Percentiles rank a stretch among this genome's conserved stretches.
These are phyloP conservation scores for Dothideomycetidae sp. DNA, from an alignment of 2,329 filamentous ascomycete species.

Conservation along the genomic window DNA sequence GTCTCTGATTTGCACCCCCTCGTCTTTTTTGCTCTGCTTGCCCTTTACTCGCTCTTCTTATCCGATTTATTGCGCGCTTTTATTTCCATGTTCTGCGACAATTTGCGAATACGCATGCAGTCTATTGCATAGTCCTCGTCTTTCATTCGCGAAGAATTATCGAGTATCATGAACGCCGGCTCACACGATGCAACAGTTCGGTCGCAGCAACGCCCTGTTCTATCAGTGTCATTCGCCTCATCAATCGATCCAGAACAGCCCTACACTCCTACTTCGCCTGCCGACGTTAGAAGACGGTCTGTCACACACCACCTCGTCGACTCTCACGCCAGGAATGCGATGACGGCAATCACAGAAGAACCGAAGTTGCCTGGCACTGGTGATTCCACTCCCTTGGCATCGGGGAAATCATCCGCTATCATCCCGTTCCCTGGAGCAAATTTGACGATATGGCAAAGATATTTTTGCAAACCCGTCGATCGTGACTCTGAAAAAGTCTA, in stretches of 20 bases:
- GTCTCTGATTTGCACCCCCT: too few species aligned
- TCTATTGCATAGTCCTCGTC: too few species aligned
- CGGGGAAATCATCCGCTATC: neutral
- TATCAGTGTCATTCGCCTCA: neutral
- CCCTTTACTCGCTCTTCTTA: too few species aligned
- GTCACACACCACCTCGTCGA: neutral
- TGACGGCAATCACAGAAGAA: neutral
- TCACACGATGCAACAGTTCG: slow-evolving; percentile 7
- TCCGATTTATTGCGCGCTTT: too few species aligned
- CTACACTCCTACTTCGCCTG: slow-evolving; percentile 2
- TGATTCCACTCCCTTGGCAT: neutral
- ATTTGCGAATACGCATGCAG: too few species aligned
- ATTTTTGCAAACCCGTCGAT: slow-evolving; percentile 6
- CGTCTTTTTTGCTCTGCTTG: too few species aligned
- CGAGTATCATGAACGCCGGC: slow-evolving; percentile 7
- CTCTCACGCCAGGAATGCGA: neutral
- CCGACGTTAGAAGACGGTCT: slow-evolving; percentile 5
- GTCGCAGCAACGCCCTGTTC: neutral
- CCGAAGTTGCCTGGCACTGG: neutral
- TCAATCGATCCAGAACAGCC: neutral
- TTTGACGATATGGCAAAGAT: slow-evolving; percentile 4
- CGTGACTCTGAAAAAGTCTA: slow-evolving; percentile 6
- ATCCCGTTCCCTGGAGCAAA: slow-evolving; percentile 5
- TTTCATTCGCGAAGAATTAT: too few species aligned
- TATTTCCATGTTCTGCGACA: too few species aligned